phyloP scores from a whole-genome alignment of 371 early-diverging fungal genomes.

The Capillidium heterosporum region DNA sequence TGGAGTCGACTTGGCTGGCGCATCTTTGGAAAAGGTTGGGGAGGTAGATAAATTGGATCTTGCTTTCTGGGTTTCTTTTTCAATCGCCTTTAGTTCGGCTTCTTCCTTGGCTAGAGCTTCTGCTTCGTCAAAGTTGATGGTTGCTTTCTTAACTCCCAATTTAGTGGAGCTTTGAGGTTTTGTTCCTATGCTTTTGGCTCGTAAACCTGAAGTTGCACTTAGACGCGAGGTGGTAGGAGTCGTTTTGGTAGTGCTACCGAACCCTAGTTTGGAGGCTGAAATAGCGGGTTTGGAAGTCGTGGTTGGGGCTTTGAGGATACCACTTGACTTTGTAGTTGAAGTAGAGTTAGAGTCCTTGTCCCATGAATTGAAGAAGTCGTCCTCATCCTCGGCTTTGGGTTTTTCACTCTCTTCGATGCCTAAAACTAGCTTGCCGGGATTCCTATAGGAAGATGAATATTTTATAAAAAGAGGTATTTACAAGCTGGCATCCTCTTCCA shows the following conservation, averaged over 20 bases:
- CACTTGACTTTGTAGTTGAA: not conserved
- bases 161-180: not conserved
- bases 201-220: not conserved
- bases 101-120: conserved; percentile 78
- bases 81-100: conserved; percentile 20
- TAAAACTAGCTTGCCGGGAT: not conserved
- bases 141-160: conserved; percentile 14
- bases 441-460: too few species aligned
- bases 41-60: not conserved
- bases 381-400: not conserved
- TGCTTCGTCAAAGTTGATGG: conserved; percentile 79
- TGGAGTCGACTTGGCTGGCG: not conserved
- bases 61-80: not conserved
- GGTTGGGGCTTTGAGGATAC: not conserved
- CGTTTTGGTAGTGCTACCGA: not conserved
- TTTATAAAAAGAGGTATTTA: not conserved
- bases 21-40: not conserved
- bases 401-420: not conserved
- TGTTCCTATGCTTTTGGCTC: too few species aligned
- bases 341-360: not conserved
- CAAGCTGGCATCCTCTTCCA: conserved; percentile 58
- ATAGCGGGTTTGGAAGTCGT: not conserved
- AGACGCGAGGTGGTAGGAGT: not conserved
- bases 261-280: not conserved
- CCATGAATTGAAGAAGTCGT: conserved; percentile 4